phyloP scores from a whole-genome alignment of 169 alveolate species.

The Eimeria praecox region DNA sequence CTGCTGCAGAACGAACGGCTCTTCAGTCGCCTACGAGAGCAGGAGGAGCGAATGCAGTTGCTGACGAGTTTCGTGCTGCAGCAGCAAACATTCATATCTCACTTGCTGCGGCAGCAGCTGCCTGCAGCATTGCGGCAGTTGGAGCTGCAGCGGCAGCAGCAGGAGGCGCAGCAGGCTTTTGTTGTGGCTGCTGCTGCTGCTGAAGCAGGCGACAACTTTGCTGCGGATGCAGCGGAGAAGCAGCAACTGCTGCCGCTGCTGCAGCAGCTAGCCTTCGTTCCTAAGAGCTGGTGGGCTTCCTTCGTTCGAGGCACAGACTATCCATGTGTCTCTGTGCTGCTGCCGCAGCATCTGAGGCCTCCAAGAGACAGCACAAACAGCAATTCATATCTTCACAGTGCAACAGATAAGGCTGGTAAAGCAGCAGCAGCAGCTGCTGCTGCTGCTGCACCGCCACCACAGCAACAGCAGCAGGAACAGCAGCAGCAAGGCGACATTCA shows the following conservation, averaged over 20 bases:
- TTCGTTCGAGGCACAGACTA: constrained; percentile 69
- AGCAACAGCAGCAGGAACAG: constrained; percentile 20
- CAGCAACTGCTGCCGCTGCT: constrained; percentile 66
- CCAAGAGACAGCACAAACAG: constrained; percentile 49
- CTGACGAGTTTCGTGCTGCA: constrained; percentile 66
- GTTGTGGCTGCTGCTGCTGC: constrained; percentile 51
- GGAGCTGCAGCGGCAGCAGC: constrained; percentile 74
- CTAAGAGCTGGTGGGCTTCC: constrained; percentile 72
- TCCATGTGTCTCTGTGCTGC: constrained; percentile 53
- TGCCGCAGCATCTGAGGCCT: constrained; percentile 59
- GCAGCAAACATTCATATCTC: constrained; percentile 45
- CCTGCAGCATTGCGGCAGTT: constrained; percentile 74
- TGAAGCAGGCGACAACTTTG: constrained; percentile 2
- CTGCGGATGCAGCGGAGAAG: constrained; percentile 54
- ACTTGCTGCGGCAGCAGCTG: constrained; percentile 71
- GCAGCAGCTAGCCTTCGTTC: constrained; percentile 69
- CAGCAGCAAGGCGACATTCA: constrained; percentile 7
- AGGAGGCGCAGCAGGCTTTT: constrained; percentile 57
- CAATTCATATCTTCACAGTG: constrained; percentile 18
- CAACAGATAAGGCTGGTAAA: constrained; percentile 18
- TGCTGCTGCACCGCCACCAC: background rate
- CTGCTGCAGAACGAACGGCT: constrained; percentile 63
- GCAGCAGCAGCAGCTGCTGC: constrained; percentile 1
- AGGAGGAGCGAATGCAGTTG: constrained; percentile 57
- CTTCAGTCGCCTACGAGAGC: constrained; percentile 44